Base-by-base conservation (phyloP, 805 yeast species). In the Saccharomycopsis babjevae region DNA sequence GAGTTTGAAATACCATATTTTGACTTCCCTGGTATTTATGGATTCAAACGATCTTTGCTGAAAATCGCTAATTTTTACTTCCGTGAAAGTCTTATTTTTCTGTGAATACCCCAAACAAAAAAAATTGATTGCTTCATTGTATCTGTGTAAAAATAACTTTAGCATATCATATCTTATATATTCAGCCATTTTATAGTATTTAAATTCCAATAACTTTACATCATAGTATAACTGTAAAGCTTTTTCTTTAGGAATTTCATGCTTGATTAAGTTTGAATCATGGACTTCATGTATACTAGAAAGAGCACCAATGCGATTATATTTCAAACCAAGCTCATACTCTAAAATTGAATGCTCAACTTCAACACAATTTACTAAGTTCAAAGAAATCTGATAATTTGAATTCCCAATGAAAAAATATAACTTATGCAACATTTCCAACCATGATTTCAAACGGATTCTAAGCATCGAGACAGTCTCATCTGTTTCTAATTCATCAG, bases 401-500 rank as follows among this genome's bases (percentile, higher is more conserved):
- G 88, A 81, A 1, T 91, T 83, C 0, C 89, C 97, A 30, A 88
- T 74, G 64, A 90, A 82, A 68, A 92, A 93, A 68, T 82, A 86
- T 54, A 86, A 79, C 58, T 92, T 84, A 69, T 94, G 97, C 16
- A 89, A 72, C 11, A 83, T 67, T 57, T 89, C 86, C 38, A 78
- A 66, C 83, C 84, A 79, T 15, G 74, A 68, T 63, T 88, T 72
- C 11, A 79, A 67, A 58, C 78, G 73, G 8, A 67, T 15, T 57
- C 69, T 71, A n/a, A 59, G 42, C 55, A 56, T 46, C 40, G 36
- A 36, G 22, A 56, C 50, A 18, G 50, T 30, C 2, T 65, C 65
- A n/a, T 68, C 69, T 28, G 61, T 62, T 18, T 67, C 72, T 11
- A 68, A 68, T 11, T 63, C 63, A n/a, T 67, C 69, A 10, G 25